Evolutionary conservation across 208 protist genomes (phyloP).

Genomic region (Acanthamoeba castellanii): DNA sequence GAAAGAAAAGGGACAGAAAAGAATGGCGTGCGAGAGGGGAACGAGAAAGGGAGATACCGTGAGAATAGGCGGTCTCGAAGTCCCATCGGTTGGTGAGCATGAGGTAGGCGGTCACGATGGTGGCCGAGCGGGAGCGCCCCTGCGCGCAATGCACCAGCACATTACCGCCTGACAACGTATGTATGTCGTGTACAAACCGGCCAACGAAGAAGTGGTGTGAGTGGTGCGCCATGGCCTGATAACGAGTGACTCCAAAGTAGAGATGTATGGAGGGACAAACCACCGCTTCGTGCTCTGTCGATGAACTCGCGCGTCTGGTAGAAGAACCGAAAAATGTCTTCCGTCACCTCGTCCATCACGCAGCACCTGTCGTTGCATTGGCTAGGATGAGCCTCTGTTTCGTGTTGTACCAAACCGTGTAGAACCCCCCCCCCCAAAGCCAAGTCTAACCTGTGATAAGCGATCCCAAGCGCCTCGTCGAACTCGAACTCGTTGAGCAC

Average conservation of each 20-base stretch:
- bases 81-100: constrained; percentile 49
- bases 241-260: no score
- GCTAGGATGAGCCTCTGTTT: no score
- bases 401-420: no score
- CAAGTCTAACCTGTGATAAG: not conserved
- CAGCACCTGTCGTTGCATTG: not conserved
- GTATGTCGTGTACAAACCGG: no score
- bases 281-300: not conserved
- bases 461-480: not conserved
- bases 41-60: not conserved
- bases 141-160: constrained; percentile 49
- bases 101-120: constrained; percentile 55
- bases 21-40: no score
- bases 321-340: constrained; percentile 33
- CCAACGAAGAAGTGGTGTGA: no score
- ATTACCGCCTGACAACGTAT: not conserved
- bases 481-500: constrained; percentile 34
- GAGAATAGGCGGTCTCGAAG: constrained; percentile 1
- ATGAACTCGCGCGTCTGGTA: not conserved
- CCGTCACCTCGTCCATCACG: constrained; percentile 19
- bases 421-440: no score
- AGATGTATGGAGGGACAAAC: not conserved
- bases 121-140: constrained; percentile 10
- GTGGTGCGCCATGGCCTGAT: no score
- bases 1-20: no score